phyloP scores from a whole-genome alignment of 2,329 filamentous ascomycete genomes.

The Ophiostoma triangulosporum region DNA sequence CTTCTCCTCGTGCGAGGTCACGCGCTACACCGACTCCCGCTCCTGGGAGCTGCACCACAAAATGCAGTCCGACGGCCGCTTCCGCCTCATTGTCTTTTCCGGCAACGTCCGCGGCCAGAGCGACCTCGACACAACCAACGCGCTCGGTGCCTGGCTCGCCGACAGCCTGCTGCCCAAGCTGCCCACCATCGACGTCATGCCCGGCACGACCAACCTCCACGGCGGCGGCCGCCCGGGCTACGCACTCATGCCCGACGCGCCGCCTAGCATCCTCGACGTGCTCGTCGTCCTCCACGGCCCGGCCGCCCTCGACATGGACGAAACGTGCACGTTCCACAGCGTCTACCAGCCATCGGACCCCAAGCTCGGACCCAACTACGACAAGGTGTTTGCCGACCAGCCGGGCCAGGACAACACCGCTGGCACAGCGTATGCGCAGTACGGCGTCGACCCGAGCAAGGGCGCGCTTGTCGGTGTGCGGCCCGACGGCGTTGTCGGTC shows the following conservation, averaged over 20 bases:
- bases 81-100: conserved; percentile 48
- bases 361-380: conserved; percentile 42
- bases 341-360: conserved; percentile 33
- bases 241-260: neutral
- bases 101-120: conserved; percentile 10
- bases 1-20: conserved; percentile 43
- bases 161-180: conserved; percentile 25
- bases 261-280: conserved; percentile 33
- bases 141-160: conserved; percentile 32
- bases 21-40: conserved; percentile 41
- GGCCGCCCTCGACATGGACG: conserved; percentile 13
- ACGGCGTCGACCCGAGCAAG: conserved; percentile 32
- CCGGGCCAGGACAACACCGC: conserved; percentile 40
- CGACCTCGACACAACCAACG: conserved; percentile 20
- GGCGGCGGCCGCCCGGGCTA: conserved; percentile 6
- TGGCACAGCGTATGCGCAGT: conserved; percentile 38
- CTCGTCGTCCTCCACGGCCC: conserved; percentile 44
- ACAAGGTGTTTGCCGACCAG: conserved; percentile 39
- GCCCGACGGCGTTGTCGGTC: conserved; percentile 40
- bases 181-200: conserved; percentile 21
- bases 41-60: conserved; percentile 46
- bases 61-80: conserved; percentile 43
- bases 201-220: conserved; percentile 14
- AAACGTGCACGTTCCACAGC: conserved; percentile 31
- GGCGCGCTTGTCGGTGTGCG: conserved; percentile 25